Conservation (phyloP, 1,284 basidiomycete species). For the Takashimella koratensis region DNA sequence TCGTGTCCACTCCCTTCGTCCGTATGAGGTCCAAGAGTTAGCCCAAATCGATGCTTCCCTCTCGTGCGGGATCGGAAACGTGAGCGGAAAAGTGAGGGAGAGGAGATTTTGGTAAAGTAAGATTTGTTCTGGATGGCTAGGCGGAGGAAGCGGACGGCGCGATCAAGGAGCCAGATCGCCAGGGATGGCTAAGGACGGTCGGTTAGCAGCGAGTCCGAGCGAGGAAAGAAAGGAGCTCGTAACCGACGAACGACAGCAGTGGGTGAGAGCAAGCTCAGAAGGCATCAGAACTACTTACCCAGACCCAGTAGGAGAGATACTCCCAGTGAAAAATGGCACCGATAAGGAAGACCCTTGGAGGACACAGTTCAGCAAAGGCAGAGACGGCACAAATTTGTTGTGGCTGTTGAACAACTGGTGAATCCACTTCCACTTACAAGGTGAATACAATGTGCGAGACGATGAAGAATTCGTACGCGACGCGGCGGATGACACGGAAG, state of each 20-base stretch:
- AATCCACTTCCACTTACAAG: slow-evolving; percentile 31
- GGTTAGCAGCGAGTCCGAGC: neutral
- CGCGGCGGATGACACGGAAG: slow-evolving; percentile 47
- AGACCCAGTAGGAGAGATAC: slow-evolving; percentile 32
- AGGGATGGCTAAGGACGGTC: slow-evolving; percentile 28
- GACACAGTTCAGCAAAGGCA: no score
- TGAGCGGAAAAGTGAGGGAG: no score
- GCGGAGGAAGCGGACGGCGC: slow-evolving; percentile 55
- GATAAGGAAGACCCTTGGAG: slow-evolving; percentile 34
- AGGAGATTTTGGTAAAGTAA: no score
- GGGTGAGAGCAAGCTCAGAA: neutral
- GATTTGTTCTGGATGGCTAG: slow-evolving; percentile 38
- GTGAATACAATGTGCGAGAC: slow-evolving; percentile 53
- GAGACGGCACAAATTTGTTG: no score
- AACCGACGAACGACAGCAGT: no score
- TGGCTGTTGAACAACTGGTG: no score
- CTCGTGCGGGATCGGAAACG: no score
- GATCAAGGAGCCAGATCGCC: slow-evolving; percentile 56
- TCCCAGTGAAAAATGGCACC: slow-evolving; percentile 41
- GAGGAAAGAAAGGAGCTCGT: no score
- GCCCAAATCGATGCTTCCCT: no score
- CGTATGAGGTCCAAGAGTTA: no score
- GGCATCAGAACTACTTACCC: slow-evolving; percentile 22
- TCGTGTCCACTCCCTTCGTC: no score
- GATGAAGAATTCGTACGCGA: slow-evolving; percentile 56